Evolutionary conservation across 768 basidiomycete species (phyloP).

Genomic region (Punctularia strigosozonata): DNA sequence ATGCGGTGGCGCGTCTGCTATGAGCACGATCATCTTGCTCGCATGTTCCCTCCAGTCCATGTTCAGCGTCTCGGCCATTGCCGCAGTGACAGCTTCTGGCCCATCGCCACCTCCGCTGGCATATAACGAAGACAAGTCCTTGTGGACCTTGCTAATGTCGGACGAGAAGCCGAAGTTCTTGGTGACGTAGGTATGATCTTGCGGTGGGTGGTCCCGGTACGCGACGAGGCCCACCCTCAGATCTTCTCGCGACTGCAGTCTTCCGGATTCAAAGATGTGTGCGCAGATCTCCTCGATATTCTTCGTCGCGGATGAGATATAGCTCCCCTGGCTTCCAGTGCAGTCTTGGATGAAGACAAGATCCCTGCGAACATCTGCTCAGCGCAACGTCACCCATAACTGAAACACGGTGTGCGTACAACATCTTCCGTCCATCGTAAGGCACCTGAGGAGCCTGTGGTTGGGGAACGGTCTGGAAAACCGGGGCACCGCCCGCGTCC

Average conservation of each 20-base stretch:
- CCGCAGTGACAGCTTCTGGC: slow-evolving; percentile 94
- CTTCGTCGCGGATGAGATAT: slow-evolving; percentile 88
- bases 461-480: slow-evolving; percentile 21
- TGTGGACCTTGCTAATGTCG: slow-evolving; percentile 79
- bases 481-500: slow-evolving; percentile 28
- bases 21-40: slow-evolving; percentile 92
- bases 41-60: slow-evolving; percentile 87
- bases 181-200: slow-evolving; percentile 90
- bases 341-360: slow-evolving; percentile 94
- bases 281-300: slow-evolving; percentile 95
- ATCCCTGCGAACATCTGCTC: slow-evolving; percentile 43
- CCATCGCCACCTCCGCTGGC: slow-evolving; percentile 92
- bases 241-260: slow-evolving; percentile 78
- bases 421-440: slow-evolving; percentile 50
- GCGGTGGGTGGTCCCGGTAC: slow-evolving; percentile 94
- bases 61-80: slow-evolving; percentile 70
- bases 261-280: slow-evolving; percentile 89
- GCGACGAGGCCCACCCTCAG: slow-evolving; percentile 88
- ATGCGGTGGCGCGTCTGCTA: slow-evolving; percentile 96
- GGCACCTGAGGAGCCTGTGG: slow-evolving; percentile 22
- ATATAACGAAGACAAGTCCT: slow-evolving; percentile 71
- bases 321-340: slow-evolving; percentile 84
- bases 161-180: slow-evolving; percentile 94
- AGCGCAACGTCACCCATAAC: neutral
- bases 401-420: slow-evolving; percentile 36